Conservation (phyloP, 2,329 filamentous ascomycete species). For the Sporothrix luriei region DNA sequence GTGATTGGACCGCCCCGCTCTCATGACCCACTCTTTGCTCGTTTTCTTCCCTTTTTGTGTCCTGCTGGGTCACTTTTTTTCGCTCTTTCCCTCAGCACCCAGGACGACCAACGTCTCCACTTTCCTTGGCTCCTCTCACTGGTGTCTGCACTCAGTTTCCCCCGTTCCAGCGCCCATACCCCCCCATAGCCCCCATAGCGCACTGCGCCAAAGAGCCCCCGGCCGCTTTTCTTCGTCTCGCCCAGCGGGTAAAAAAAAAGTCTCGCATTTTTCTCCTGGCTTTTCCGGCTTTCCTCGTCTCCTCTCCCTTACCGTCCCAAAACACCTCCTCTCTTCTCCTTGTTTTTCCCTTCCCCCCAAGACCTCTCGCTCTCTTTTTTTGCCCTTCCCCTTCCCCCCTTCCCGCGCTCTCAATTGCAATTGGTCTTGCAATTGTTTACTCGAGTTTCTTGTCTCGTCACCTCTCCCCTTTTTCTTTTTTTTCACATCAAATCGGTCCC, state of each 20-base stretch:
- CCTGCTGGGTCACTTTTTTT: conserved; percentile 20
- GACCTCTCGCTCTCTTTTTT: conserved; percentile 18
- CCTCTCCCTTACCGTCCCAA: conserved; percentile 27
- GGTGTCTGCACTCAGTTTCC: neutral
- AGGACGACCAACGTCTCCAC: conserved; percentile 22
- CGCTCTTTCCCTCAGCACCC: conserved; percentile 20
- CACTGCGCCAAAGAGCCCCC: conserved; percentile 7
- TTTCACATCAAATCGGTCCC: conserved; percentile 31
- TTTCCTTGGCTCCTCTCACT: conserved; percentile 18
- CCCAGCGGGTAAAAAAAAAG: conserved; percentile 33
- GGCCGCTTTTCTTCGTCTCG: conserved; percentile 33
- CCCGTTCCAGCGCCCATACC: neutral
- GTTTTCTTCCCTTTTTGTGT: conserved; percentile 24
- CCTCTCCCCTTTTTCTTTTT: conserved; percentile 45
- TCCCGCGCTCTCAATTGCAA: conserved; percentile 56
- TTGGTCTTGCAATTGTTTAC: conserved; percentile 53
- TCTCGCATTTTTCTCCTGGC: conserved; percentile 35
- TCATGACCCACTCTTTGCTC: conserved; percentile 30
- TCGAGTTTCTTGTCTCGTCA: conserved; percentile 47
- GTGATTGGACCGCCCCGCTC: conserved; percentile 35
- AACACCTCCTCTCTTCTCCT: conserved; percentile 24
- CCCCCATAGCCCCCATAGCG: conserved; percentile 5
- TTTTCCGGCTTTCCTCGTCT: conserved; percentile 35
- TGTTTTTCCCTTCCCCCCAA: conserved; percentile 25
- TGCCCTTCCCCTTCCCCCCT: conserved; percentile 17